Conservation (phyloP, 1,284 basidiomycete genomes). For the Marasmius fiardii region DNA sequence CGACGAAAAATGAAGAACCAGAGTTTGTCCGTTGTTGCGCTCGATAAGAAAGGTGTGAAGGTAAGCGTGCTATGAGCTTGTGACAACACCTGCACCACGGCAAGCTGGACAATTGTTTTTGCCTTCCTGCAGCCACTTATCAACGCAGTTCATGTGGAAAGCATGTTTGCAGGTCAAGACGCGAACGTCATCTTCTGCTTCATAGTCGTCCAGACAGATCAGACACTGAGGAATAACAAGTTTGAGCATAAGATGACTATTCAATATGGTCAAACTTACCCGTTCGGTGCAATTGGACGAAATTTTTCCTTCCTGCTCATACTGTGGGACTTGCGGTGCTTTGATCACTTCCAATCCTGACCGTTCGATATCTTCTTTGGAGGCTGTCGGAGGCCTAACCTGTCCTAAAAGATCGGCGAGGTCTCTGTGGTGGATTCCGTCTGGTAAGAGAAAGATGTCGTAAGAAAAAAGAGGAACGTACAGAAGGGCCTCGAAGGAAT, state of each 20-base stretch:
- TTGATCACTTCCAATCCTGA: constrained; percentile 75
- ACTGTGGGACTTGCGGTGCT: constrained; percentile 45
- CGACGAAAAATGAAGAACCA: background rate
- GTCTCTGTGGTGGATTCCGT: constrained; percentile 42
- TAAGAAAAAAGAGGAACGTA: constrained; percentile 30
- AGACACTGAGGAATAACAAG: constrained; percentile 47
- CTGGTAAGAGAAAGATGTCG: background rate
- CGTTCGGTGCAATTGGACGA: constrained; percentile 75
- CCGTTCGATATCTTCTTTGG: constrained; percentile 78
- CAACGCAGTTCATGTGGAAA: constrained; percentile 85
- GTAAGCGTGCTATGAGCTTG: background rate
- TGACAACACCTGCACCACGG: constrained; percentile 29
- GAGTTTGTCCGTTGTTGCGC: background rate
- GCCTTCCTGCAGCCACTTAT: constrained; percentile 82
- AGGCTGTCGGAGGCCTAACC: constrained; percentile 76
- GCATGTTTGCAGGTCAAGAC: constrained; percentile 80
- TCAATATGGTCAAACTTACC: constrained; percentile 37
- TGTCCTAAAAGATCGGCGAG: constrained; percentile 77
- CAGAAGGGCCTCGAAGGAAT: constrained; percentile 77
- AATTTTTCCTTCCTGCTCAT: constrained; percentile 59
- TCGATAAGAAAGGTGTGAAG: background rate
- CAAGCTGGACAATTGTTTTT: constrained; percentile 92
- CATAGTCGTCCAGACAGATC: constrained; percentile 84
- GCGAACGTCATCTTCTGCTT: constrained; percentile 69
- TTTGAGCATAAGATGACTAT: background rate